Evolutionary conservation across 2,329 filamentous ascomycete species (phyloP).

Genomic region (Plectosphaerella plurivora): DNA sequence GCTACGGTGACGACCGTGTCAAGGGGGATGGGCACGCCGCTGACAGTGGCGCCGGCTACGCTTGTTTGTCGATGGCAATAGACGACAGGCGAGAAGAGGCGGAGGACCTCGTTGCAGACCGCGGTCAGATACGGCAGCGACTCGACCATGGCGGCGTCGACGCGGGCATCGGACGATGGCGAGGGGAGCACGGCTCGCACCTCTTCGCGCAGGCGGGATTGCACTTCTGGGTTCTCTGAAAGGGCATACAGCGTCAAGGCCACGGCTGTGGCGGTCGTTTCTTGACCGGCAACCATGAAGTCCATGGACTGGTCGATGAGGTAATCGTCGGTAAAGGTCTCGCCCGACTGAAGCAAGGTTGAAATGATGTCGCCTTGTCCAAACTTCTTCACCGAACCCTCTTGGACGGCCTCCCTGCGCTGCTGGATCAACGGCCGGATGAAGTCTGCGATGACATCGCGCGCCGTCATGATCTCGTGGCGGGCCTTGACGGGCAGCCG

Average conservation of each 20-base stretch:
- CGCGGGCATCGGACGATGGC: neutral
- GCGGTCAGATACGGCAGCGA: slow-evolving; percentile 38
- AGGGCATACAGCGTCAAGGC: slow-evolving; percentile 37
- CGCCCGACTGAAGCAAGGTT: slow-evolving; percentile 27
- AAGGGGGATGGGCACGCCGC: slow-evolving; percentile 31
- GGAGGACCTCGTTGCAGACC: slow-evolving; percentile 39
- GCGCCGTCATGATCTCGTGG: neutral
- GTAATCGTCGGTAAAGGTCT: slow-evolving; percentile 26
- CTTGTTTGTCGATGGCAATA: neutral
- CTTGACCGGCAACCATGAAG: slow-evolving; percentile 36
- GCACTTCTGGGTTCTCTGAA: slow-evolving; percentile 30
- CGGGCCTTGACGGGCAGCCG: neutral
- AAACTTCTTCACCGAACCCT: neutral
- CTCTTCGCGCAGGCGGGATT: slow-evolving; percentile 33
- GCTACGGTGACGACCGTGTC: slow-evolving; percentile 38
- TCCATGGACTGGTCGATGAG: slow-evolving; percentile 31
- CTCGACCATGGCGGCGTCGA: slow-evolving; percentile 29
- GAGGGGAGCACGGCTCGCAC: slow-evolving; percentile 26
- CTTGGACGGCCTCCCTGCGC: neutral
- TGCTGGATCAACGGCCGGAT: neutral
- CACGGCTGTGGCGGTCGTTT: slow-evolving; percentile 37
- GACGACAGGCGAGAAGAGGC: slow-evolving; percentile 31
- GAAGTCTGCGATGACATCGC: neutral
- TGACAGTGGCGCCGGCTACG: slow-evolving; percentile 29
- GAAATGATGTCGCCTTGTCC: slow-evolving; percentile 28